Conservation (phyloP, 1,284 basidiomycete genomes). For the Ustilago hordei region DNA sequence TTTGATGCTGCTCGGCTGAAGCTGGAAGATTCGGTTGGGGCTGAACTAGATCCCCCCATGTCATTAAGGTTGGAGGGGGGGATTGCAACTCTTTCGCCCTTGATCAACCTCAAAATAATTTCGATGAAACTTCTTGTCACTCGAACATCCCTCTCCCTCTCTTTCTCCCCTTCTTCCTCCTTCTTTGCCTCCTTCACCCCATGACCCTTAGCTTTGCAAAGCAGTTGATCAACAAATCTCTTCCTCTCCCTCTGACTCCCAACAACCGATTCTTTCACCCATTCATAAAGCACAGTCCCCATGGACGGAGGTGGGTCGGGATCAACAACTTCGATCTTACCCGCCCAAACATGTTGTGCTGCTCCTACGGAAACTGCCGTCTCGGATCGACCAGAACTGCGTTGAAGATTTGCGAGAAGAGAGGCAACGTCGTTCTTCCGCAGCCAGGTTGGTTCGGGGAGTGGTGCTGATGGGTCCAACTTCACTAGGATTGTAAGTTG, state of each 20-base stretch:
- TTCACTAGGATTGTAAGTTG: constrained; percentile 34
- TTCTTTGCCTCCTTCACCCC: constrained; percentile 68
- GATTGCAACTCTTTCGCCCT: constrained; percentile 23
- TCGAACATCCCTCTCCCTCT: constrained; percentile 13
- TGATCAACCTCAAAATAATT: constrained; percentile 20
- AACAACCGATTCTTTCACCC: constrained; percentile 83
- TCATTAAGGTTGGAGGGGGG: background rate
- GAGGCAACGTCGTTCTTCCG: constrained; percentile 92
- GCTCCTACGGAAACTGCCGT: constrained; percentile 56
- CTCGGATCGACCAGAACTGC: constrained; percentile 74
- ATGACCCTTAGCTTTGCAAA: constrained; percentile 74
- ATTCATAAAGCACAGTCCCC: constrained; percentile 84
- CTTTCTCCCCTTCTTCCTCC: constrained; percentile 77
- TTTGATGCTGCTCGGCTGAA: too few species aligned
- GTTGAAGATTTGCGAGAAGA: constrained; percentile 89
- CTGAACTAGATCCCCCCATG: background rate
- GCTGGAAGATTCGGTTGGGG: too few species aligned
- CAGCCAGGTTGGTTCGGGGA: constrained; percentile 91
- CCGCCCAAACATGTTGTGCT: constrained; percentile 78
- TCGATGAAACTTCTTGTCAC: constrained; percentile 22
- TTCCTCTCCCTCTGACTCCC: constrained; percentile 82
- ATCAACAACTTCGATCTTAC: constrained; percentile 89
- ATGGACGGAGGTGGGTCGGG: constrained; percentile 97
- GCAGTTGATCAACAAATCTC: constrained; percentile 87
- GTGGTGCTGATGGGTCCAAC: constrained; percentile 85